Evolutionary conservation across 805 yeast species (phyloP).

Genomic region (Maudiozyma saulgeensis): DNA sequence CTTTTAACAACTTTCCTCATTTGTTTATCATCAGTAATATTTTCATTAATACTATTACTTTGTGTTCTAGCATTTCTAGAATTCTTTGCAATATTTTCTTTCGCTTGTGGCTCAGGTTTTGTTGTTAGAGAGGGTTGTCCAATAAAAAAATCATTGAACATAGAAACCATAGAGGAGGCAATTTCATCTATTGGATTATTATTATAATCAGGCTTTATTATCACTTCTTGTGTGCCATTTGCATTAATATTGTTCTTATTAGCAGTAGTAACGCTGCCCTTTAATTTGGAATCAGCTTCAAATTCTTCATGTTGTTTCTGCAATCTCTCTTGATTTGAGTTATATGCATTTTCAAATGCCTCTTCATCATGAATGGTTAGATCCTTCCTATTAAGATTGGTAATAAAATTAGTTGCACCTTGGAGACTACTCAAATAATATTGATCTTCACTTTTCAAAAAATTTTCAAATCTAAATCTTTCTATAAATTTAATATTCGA

Average conservation of each 20-base stretch:
- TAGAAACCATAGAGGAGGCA: constrained; percentile 14
- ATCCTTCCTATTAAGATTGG: constrained; percentile 45
- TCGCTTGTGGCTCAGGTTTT: neutral
- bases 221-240: neutral
- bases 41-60: constrained; percentile 7
- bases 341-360: constrained; percentile 40
- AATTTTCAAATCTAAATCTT: constrained; percentile 65
- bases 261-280: neutral
- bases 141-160: constrained; percentile 18
- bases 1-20: constrained; percentile 28
- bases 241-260: neutral
- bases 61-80: neutral
- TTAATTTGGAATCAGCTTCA: neutral
- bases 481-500: constrained; percentile 82
- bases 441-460: constrained; percentile 79
- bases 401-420: constrained; percentile 77
- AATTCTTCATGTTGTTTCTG: constrained; percentile 6
- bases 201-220: constrained; percentile 3
- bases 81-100: neutral
- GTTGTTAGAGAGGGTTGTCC: neutral
- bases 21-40: constrained; percentile 3
- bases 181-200: constrained; percentile 23
- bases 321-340: constrained; percentile 36
- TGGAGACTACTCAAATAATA: constrained; percentile 85
- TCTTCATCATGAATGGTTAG: constrained; percentile 56